Base-by-base conservation (phyloP, 805 yeast species). In the Candida tibetensis region DNA sequence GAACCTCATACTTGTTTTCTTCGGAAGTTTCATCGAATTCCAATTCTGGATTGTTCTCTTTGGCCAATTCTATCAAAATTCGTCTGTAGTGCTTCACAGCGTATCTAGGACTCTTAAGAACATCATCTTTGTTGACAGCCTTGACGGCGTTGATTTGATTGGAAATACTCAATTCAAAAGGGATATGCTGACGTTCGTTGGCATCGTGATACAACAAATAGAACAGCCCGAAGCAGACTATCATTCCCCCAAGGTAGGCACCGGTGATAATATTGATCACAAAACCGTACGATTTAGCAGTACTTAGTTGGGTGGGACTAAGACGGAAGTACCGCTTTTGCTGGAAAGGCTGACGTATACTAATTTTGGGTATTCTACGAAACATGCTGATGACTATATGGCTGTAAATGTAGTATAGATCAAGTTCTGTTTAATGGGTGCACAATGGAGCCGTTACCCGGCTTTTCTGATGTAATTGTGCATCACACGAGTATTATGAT, bases 121-220 rank as follows among this genome's bases (percentile, higher is more conserved):
- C 71, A 40, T 69, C 74, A 44, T 69, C 74, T 42, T 69, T 69
- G 42, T 66, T 63, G 30, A 69, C 57, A 14, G 71, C 74, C 44
- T 64, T 66, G 14, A 68, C 72, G 1, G 69, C 61, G 9, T 57
- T 51, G 28, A 62, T 50, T 37, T 64, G 69, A 43, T 66, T 51
- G 14, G 41, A n/a, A 33, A 64, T 53, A 8, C 53, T 46, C 14
- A 69, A 47, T 44, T 63, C 71, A 36, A 61, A 64, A 9, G 74
- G 74, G 18, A 69, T 69, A 31, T 54, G 54, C 42, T 69, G 72
- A 27, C 72, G 39, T 13, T 48, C 40, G 34, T 64, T 52, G 19
- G 73, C 74, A 48, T 69, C 74, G 16, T 46, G 48, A 45, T 69
- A 69, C 15, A 69, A 29, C 37, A 68, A 55, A 46, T 57, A 66